Conservation (phyloP, 192 early-diverging fungal species). For the Coemansia sp. region DNA sequence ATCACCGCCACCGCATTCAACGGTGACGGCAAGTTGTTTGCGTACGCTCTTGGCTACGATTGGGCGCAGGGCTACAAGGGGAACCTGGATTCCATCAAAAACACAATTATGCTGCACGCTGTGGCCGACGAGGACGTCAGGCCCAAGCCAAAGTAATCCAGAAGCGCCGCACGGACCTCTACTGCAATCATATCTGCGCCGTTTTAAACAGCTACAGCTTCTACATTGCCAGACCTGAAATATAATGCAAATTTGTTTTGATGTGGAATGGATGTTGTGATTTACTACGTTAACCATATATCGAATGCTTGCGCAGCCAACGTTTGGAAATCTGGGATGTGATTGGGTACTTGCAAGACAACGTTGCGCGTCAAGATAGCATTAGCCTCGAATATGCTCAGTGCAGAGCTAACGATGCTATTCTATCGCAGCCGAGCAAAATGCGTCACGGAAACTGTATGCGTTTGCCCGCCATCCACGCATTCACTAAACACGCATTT, state of each 20-base stretch:
- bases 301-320: background rate
- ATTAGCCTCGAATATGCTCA: no score
- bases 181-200: background rate
- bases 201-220: background rate
- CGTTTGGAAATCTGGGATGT: background rate
- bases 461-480: background rate
- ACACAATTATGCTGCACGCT: constrained; percentile 79
- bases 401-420: background rate
- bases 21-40: constrained; percentile 82
- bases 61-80: constrained; percentile 80
- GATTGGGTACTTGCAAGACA: background rate
- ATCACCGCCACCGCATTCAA: constrained; percentile 78
- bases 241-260: background rate
- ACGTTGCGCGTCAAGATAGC: background rate
- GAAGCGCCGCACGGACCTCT: background rate
- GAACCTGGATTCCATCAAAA: constrained; percentile 56
- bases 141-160: constrained; percentile 56
- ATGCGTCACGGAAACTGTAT: background rate
- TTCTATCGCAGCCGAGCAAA: background rate
- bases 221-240: background rate
- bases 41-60: constrained; percentile 89
- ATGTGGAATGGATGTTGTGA: background rate
- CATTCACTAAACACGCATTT: background rate
- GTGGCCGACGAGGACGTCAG: constrained; percentile 79
- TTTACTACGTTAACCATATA: background rate